Evolutionary conservation across 805 yeast genomes (phyloP).

Genomic region (Candida taoyuanica): DNA sequence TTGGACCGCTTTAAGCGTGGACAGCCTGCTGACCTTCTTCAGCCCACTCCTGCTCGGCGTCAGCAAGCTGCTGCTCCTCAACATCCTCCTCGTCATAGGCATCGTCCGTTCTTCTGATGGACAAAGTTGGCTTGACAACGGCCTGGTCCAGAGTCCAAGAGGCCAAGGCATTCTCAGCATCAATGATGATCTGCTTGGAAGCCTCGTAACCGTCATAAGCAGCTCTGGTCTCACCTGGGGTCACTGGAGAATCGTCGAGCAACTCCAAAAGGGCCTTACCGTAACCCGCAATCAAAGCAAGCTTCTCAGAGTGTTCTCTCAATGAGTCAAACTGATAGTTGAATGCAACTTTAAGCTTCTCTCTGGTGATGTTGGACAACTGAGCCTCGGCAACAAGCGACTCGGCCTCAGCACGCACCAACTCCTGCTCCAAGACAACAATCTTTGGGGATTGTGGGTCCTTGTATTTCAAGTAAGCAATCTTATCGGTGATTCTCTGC

Average conservation of each 20-base stretch:
- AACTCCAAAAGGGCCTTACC: conserved; percentile 83
- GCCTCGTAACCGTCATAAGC: conserved; percentile 88
- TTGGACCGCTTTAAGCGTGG: conserved; percentile 17
- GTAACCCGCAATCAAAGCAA: conserved; percentile 83
- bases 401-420: conserved; percentile 90
- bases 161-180: conserved; percentile 78
- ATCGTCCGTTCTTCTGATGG: conserved; percentile 57
- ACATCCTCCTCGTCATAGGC: conserved; percentile 46
- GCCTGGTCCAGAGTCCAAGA: conserved; percentile 83
- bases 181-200: conserved; percentile 80
- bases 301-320: conserved; percentile 81
- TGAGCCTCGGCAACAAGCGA: conserved; percentile 90
- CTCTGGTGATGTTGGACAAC: conserved; percentile 82
- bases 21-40: conserved; percentile 31
- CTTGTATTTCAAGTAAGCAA: conserved; percentile 78
- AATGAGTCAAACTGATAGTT: conserved; percentile 81
- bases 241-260: conserved; percentile 78
- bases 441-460: conserved; percentile 81
- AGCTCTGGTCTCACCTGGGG: conserved; percentile 91
- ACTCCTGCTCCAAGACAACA: conserved; percentile 77
- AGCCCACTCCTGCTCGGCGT: conserved; percentile 52
- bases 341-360: conserved; percentile 79
- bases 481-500: conserved; percentile 79
- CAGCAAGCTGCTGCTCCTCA: conserved; percentile 46
- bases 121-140: conserved; percentile 75